Evolutionary conservation across 805 yeast species (phyloP), one percentile per base, ranked within the genome.

Genomic region (Barnettozyma californica): DNA sequence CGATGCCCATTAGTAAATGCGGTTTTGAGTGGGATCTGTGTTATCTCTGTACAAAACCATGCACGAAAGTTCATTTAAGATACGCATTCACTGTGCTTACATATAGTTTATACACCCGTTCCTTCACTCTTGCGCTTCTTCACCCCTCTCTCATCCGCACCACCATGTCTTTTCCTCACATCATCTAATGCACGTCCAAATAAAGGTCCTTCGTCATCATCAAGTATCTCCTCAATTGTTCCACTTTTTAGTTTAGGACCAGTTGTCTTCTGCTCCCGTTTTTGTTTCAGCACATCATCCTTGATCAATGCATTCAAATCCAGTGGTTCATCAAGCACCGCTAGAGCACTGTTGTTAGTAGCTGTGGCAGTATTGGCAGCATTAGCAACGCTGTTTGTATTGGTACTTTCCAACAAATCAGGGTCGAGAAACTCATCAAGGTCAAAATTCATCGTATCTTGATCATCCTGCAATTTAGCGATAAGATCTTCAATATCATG

Each of bases 401-500:
- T 35, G 21, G 19, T 7, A 35, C 11, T 18, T 5, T 40, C 43
- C 43, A 40, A n/a, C 5, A 40, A 14, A 16, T 25, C 31, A 16
- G 43, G 43, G 2, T 40, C 21, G 3, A 40, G 33, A 26, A 40
- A 40, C 2, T 40, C 43, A 19, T 40, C 43, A 26, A 40, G 34
- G 33, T 40, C 43, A 40, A 40, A 40, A 20, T 40, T 20, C 20
- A 20, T 26, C 11, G 31, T 34, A 19, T 40, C 43, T 26, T 40
- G 34, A 13, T 38, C 41, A 20, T 20, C 41, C 23, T 40, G 43
- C 33, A 40, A 21, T 26, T 40, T 40, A 3, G 33, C 21, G 26
- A 40, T 40, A 14, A 40, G 25, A n/a, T 40, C 43, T 34, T 40
- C 43, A 26, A 40, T 40, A n/a, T 40, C 43, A n/a, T 40, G 43